Evolutionary conservation across 495 filamentous ascomycete genomes (phyloP).

Genomic region (Annulohypoxylon moriforme): DNA sequence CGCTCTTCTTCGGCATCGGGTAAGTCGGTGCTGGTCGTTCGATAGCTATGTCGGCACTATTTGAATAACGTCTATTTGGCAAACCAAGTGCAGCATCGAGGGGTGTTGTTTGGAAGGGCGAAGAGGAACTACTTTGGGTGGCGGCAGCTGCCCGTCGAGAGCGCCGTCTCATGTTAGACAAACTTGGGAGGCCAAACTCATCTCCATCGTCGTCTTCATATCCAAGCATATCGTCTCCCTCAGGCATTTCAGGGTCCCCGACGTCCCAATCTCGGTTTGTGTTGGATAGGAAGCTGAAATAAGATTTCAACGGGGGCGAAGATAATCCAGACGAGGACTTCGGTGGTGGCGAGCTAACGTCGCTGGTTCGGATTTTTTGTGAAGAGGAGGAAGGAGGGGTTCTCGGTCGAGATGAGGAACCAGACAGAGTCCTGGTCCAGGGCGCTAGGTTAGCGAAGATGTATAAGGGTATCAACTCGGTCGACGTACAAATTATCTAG

Average conservation of each 20-base stretch:
- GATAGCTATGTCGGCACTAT: conserved; percentile 91
- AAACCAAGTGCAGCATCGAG: conserved; percentile 53
- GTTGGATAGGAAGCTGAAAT: conserved; percentile 78
- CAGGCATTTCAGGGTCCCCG: conserved; percentile 60
- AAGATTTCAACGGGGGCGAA: conserved; percentile 74
- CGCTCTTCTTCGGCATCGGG: conserved; percentile 84
- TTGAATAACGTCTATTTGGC: conserved; percentile 62
- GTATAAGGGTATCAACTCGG: conserved; percentile 14
- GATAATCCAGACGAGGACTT: conserved; percentile 63
- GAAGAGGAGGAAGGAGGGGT: conserved; percentile 60
- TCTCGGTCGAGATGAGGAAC: conserved; percentile 59
- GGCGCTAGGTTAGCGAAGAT: conserved; percentile 38
- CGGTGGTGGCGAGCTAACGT: conserved; percentile 66
- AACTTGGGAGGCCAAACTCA: conserved; percentile 91
- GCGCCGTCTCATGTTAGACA: conserved; percentile 86
- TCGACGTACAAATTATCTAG: conserved; percentile 74
- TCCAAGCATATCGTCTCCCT: conserved; percentile 75
- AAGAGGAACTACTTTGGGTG: conserved; percentile 46
- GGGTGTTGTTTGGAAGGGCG: conserved; percentile 40
- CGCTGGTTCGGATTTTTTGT: conserved; percentile 50
- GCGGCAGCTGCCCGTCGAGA: conserved; percentile 63
- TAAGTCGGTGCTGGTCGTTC: conserved; percentile 89
- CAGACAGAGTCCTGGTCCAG: conserved; percentile 54
- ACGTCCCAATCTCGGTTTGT: conserved; percentile 81
- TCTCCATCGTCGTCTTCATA: conserved; percentile 90